Conservation (phyloP, 176 grass and related monocot genomes). For the Canna indica region DNA sequence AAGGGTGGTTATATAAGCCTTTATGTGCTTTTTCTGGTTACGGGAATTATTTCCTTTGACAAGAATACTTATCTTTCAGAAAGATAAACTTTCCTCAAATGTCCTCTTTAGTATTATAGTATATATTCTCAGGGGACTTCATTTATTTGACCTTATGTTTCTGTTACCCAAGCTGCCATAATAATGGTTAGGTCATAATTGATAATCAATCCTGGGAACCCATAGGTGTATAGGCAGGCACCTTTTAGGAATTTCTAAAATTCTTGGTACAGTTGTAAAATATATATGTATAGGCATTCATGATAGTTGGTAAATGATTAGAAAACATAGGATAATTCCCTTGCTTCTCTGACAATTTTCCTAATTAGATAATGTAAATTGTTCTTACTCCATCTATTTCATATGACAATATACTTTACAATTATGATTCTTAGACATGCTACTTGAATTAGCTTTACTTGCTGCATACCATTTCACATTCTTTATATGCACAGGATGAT, state of each 20-base stretch:
- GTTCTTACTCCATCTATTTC: neutral
- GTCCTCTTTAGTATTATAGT: too few species aligned
- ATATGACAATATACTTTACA: too few species aligned
- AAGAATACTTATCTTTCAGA: too few species aligned
- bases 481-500: slow-evolving; percentile 58
- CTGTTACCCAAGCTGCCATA: too few species aligned
- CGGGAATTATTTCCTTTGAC: neutral
- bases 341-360: neutral
- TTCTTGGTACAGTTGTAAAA: slow-evolving; percentile 1
- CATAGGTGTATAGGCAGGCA: neutral
- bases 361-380: neutral
- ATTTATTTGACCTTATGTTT: neutral
- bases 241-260: neutral
- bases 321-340: neutral
- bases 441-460: too few species aligned
- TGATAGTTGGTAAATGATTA: neutral
- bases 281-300: slow-evolving; percentile 10
- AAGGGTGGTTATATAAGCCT: neutral
- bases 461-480: neutral
- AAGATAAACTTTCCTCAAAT: too few species aligned
- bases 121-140: neutral
- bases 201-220: neutral
- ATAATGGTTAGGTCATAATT: neutral
- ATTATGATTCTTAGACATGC: neutral
- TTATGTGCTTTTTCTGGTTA: neutral